Conservation (phyloP, 2,329 filamentous ascomycete species). For the Alternaria sp. region DNA sequence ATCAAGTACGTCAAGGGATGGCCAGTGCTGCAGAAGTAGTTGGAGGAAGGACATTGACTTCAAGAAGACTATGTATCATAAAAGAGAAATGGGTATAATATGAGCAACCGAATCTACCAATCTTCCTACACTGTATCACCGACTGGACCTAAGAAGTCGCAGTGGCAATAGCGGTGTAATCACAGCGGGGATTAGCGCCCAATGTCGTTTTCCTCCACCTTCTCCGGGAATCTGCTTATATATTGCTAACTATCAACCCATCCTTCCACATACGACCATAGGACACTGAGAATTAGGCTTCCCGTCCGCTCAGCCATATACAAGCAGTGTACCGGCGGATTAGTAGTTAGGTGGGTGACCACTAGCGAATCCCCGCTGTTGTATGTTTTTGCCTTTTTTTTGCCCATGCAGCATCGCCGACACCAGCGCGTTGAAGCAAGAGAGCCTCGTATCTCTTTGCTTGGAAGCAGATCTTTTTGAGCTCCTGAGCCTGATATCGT, state of each 20-base stretch:
- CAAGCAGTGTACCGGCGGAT: background rate
- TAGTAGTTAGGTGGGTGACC: background rate
- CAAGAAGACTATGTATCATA: background rate
- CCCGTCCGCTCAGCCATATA: background rate
- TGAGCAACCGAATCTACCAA: background rate
- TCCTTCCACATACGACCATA: background rate
- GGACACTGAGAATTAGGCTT: background rate
- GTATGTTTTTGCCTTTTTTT: background rate
- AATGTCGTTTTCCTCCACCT: rapidly evolving
- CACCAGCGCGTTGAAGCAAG: background rate
- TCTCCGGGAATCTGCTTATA: rapidly evolving
- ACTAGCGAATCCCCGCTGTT: background rate
- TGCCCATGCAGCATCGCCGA: background rate
- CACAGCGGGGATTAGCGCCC: background rate
- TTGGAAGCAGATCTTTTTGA: background rate
- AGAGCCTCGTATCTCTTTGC: background rate
- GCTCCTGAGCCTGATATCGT: background rate
- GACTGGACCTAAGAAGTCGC: too few relatives aligned
- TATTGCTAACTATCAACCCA: rapidly evolving
- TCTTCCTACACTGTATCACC: background rate
- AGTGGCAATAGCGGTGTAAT: background rate
- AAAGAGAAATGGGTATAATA: background rate
- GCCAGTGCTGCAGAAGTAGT: background rate
- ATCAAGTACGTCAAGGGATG: background rate
- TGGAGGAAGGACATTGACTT: background rate